phyloP scores from a whole-genome alignment of 768 basidiomycete species.

The Russula brevipes region DNA sequence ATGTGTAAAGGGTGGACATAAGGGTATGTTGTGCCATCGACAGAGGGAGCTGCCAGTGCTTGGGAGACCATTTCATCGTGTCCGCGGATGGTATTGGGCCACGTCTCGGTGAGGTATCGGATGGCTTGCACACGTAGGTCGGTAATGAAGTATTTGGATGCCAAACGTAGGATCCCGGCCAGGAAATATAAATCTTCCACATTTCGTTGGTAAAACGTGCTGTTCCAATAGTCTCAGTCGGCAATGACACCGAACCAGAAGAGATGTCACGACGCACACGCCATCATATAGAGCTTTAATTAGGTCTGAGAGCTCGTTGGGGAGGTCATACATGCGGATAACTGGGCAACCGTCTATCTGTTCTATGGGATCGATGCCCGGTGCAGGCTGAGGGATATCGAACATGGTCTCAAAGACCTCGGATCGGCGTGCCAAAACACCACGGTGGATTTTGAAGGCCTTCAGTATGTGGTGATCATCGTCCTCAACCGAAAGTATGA shows the following conservation, averaged over 20 bases:
- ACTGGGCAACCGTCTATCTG: conserved; percentile 45
- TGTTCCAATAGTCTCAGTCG: conserved; percentile 25
- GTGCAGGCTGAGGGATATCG: conserved; percentile 40
- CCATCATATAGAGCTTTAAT: conserved; percentile 55
- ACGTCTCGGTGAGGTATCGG: conserved; percentile 43
- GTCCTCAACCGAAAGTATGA: conserved; percentile 40
- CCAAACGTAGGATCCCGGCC: conserved; percentile 52
- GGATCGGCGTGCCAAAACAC: conserved; percentile 46
- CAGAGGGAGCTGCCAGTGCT: conserved; percentile 40
- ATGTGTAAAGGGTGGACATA: conserved; percentile 55
- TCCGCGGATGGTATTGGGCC: conserved; percentile 49
- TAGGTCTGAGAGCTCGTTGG: conserved; percentile 45
- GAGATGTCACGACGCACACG: conserved; percentile 37
- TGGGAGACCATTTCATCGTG: conserved; percentile 53
- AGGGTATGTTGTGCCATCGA: conserved; percentile 48
- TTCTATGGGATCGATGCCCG: conserved; percentile 30
- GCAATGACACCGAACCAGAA: conserved; percentile 6
- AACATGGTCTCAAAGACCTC: conserved; percentile 55
- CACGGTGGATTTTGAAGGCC: conserved; percentile 51
- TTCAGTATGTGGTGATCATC: conserved; percentile 31
- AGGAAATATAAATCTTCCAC: conserved; percentile 51
- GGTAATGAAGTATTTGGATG: conserved; percentile 55
- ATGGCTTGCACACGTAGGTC: conserved; percentile 51
- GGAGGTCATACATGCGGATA: conserved; percentile 48
- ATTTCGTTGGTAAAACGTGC: conserved; percentile 37